These are phyloP conservation scores for Mycothermus thermophilus DNA, from an alignment of 495 filamentous ascomycete species.

Conservation along the genomic window DNA sequence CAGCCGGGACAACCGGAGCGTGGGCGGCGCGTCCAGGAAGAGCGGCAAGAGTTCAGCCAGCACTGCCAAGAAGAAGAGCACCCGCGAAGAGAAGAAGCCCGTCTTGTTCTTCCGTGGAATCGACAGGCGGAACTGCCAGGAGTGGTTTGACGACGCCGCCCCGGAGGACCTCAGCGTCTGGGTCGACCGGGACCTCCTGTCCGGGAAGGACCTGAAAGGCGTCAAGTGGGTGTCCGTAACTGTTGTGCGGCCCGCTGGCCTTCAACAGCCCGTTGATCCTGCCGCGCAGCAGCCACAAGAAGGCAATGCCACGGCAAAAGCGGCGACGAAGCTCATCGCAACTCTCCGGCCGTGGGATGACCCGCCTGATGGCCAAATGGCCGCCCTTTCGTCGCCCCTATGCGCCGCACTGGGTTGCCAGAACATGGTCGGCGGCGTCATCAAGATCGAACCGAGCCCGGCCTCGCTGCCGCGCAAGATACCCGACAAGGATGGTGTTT, in stretches of 20 bases:
- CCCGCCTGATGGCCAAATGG: constrained; percentile 65
- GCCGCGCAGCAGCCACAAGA: constrained; percentile 55
- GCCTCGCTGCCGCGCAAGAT: constrained; percentile 21
- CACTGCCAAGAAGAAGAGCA: constrained; percentile 46
- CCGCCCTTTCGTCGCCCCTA: constrained; percentile 60
- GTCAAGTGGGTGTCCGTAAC: constrained; percentile 60
- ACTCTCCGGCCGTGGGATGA: constrained; percentile 67
- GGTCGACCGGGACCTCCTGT: constrained; percentile 64
- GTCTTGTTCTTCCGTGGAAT: constrained; percentile 66
- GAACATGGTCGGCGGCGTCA: constrained; percentile 71
- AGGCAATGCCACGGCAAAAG: constrained; percentile 41
- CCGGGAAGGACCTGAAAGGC: constrained; percentile 53
- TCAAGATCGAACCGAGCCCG: constrained; percentile 58
- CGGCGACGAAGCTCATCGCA: constrained; percentile 61
- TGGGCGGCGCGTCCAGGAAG: constrained; percentile 49
- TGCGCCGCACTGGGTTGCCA: constrained; percentile 55
- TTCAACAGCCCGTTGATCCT: constrained; percentile 62
- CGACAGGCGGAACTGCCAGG: constrained; percentile 46
- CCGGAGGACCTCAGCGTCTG: constrained; percentile 57
- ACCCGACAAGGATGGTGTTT: constrained; percentile 15
- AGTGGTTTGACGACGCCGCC: constrained; percentile 58
- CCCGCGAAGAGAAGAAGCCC: constrained; percentile 46
- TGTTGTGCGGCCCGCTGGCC: constrained; percentile 62
- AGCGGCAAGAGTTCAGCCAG: constrained; percentile 64
- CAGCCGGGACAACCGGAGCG: constrained; percentile 51